Conservation (phyloP, 192 early-diverging fungal species). For the Cladochytrium replicatum region DNA sequence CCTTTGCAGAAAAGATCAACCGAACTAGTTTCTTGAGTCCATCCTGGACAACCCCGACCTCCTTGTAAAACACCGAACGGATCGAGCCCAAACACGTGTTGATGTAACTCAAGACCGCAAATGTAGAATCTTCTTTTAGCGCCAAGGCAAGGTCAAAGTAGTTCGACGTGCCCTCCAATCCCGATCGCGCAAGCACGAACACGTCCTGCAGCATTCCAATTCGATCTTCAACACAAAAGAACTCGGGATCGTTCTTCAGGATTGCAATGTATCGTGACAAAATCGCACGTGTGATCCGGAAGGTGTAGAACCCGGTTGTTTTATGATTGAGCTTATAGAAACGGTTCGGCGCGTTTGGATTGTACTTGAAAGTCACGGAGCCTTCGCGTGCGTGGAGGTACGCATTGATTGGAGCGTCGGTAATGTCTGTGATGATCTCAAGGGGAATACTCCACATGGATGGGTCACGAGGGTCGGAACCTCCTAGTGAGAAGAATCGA, state of each 20-base stretch:
- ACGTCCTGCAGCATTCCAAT: conserved; percentile 78
- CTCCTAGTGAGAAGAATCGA: conserved; percentile 75
- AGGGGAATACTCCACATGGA: conserved; percentile 84
- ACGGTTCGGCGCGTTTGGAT: conserved; percentile 15
- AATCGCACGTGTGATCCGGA: conserved; percentile 44
- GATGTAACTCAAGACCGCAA: too few relatives aligned
- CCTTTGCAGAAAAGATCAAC: conserved; percentile 64
- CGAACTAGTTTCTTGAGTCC: conserved; percentile 59
- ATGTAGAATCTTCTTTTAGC: too few relatives aligned
- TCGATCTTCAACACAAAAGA: conserved; percentile 51
- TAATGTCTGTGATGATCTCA: conserved; percentile 20
- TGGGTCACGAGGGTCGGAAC: conserved; percentile 68
- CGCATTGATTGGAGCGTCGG: conserved; percentile 29
- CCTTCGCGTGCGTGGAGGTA: conserved; percentile 21
- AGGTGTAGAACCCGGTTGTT: conserved; percentile 77
- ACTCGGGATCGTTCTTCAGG: conserved; percentile 35
- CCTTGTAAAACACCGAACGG: too few relatives aligned
- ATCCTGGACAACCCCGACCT: conserved; percentile 48
- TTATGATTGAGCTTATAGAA: conserved; percentile 81
- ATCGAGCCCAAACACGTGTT: conserved; percentile 52
- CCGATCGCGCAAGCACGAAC: conserved; percentile 68
- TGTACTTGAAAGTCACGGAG: conserved; percentile 38
- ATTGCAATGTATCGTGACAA: too few relatives aligned
- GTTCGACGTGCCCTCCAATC: conserved; percentile 69
- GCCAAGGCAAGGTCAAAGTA: conserved; percentile 64